phyloP scores from a whole-genome alignment of 192 early-diverging fungal species.

The Coemansia sp. region DNA sequence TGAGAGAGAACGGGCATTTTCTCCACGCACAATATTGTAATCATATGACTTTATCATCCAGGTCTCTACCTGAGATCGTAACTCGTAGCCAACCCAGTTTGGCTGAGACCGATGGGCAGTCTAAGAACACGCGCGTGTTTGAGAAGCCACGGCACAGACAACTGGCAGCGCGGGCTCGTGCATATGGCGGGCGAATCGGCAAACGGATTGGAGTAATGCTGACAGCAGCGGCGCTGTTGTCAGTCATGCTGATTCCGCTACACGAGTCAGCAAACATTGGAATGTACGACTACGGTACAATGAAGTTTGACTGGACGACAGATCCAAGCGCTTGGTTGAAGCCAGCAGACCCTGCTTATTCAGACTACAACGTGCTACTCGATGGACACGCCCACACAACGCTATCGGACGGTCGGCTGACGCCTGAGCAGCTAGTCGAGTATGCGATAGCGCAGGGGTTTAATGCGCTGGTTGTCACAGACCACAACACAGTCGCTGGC shows the following conservation, averaged over 20 bases:
- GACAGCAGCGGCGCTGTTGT: constrained; percentile 8
- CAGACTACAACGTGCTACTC: constrained; percentile 58
- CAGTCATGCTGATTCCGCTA: constrained; percentile 20
- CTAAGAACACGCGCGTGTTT: background rate
- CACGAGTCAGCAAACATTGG: constrained; percentile 11
- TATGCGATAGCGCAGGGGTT: constrained; percentile 71
- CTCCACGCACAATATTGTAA: background rate
- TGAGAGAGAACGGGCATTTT: background rate
- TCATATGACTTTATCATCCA: background rate
- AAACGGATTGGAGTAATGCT: constrained; percentile 14
- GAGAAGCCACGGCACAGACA: background rate
- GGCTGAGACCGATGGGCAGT: background rate
- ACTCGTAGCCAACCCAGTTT: background rate
- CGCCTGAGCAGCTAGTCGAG: constrained; percentile 58
- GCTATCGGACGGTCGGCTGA: constrained; percentile 62
- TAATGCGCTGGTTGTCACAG: constrained; percentile 69
- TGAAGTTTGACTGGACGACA: constrained; percentile 34
- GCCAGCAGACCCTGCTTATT: constrained; percentile 25
- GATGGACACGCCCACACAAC: constrained; percentile 69
- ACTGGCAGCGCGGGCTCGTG: background rate
- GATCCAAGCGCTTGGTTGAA: constrained; percentile 20
- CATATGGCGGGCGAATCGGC: constrained; percentile 6
- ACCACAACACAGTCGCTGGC: constrained; percentile 68
- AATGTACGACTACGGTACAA: constrained; percentile 3
- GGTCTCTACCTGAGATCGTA: background rate